phyloP scores from a whole-genome alignment of 2,329 filamentous ascomycete species.

The Ascosphaera aggregata region DNA sequence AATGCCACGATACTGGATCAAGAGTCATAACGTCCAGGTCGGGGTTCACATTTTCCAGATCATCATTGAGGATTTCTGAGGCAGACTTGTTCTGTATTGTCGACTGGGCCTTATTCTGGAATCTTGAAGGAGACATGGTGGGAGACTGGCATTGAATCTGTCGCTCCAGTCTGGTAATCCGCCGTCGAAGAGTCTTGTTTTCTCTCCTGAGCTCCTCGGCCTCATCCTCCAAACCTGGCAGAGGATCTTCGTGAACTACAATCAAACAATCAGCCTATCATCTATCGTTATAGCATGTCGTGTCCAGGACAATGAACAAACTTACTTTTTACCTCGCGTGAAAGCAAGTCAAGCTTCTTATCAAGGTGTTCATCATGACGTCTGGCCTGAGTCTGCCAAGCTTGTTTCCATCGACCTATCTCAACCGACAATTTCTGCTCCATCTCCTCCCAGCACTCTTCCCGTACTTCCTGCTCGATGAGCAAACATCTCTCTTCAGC shows the following conservation, averaged over 20 bases:
- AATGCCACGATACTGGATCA: constrained; percentile 9
- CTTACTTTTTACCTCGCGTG: constrained; percentile 28
- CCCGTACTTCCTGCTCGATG: constrained; percentile 63
- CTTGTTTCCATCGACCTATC: constrained; percentile 57
- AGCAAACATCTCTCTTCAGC: constrained; percentile 42
- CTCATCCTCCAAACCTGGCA: constrained; percentile 29
- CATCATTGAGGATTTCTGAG: constrained; percentile 17
- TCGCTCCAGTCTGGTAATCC: constrained; percentile 40
- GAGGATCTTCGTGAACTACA: constrained; percentile 24
- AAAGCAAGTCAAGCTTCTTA: constrained; percentile 57
- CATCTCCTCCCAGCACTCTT: constrained; percentile 74
- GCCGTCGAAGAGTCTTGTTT: constrained; percentile 43
- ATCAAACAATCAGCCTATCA: constrained; percentile 6
- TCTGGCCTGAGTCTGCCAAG: constrained; percentile 39
- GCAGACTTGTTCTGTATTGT: constrained; percentile 16
- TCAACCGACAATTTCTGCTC: constrained; percentile 55
- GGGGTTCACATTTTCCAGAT: constrained; percentile 17
- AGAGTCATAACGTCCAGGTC: constrained; percentile 8
- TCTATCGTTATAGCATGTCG: constrained; percentile 1
- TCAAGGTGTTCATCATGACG: constrained; percentile 68
- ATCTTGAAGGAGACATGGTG: constrained; percentile 22
- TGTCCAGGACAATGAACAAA: constrained; percentile 10
- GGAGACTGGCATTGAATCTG: constrained; percentile 42
- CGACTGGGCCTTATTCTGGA: constrained; percentile 11
- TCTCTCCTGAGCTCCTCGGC: constrained; percentile 45